Conservation (phyloP, 139 green algal genomes). For the Chlorella sorokiniana region DNA sequence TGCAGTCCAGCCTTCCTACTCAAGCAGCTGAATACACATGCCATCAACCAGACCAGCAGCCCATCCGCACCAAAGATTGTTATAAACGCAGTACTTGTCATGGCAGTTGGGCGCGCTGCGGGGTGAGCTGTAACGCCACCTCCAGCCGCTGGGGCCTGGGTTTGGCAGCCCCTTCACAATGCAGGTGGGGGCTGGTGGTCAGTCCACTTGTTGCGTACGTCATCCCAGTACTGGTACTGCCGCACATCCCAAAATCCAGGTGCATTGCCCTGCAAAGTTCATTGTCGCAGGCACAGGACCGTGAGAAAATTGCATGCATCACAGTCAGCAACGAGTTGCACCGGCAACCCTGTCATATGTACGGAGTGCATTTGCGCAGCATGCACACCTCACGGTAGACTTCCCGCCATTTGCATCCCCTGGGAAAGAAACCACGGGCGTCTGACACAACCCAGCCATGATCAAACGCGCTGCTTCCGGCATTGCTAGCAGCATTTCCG, state of each 20-base stretch:
- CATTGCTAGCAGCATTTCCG: neutral
- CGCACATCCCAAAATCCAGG: constrained; percentile 44
- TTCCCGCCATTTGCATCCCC: constrained; percentile 73
- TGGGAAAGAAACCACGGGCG: constrained; percentile 62
- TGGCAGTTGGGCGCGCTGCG: constrained; percentile 64
- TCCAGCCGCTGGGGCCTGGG: constrained; percentile 40
- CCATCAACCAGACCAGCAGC: neutral
- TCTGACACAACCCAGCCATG: neutral
- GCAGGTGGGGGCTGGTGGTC: constrained; percentile 58
- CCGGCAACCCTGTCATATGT: too few relatives aligned
- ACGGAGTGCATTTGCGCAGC: neutral
- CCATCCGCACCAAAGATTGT: constrained; percentile 55
- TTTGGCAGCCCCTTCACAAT: constrained; percentile 26
- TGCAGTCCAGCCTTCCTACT: too few relatives aligned
- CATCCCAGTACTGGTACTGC: constrained; percentile 74
- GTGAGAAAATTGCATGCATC: too few relatives aligned
- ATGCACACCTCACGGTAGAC: constrained; percentile 29
- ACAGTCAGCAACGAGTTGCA: too few relatives aligned
- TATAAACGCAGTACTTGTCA: constrained; percentile 53
- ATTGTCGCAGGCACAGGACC: too few relatives aligned
- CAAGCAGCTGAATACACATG: neutral
- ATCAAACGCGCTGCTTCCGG: neutral
- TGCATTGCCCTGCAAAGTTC: neutral
- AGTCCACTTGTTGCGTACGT: constrained; percentile 40
- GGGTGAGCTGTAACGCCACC: constrained; percentile 49